These are phyloP conservation scores for Hawksworthiomyces lignivorus DNA, from an alignment of 2,329 filamentous ascomycete species.

Conservation along the genomic window DNA sequence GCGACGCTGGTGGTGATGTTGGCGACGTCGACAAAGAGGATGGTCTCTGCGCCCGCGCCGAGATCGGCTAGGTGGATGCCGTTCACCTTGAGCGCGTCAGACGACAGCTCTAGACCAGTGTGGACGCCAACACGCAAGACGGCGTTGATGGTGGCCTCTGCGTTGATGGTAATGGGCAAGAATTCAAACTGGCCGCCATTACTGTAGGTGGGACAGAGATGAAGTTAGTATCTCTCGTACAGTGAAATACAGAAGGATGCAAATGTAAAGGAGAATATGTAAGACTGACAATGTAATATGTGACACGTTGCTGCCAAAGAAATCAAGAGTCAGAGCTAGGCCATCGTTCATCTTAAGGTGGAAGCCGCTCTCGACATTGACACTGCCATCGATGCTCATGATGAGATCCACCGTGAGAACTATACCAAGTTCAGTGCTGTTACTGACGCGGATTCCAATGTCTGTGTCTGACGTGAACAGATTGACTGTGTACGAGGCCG, in stretches of 20 bases:
- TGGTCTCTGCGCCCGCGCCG: constrained; percentile 38
- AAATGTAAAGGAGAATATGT: too few species aligned
- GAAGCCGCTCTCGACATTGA: constrained; percentile 46
- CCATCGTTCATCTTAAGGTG: constrained; percentile 48
- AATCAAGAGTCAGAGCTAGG: constrained; percentile 36
- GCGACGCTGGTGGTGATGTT: constrained; percentile 47
- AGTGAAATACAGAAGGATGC: too few species aligned
- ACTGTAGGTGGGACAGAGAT: constrained; percentile 21
- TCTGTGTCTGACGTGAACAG: constrained; percentile 38
- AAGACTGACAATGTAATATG: constrained; percentile 39
- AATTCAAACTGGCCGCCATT: constrained; percentile 49
- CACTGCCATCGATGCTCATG: constrained; percentile 34
- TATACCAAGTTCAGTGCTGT: constrained; percentile 36
- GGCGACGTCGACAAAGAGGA: constrained; percentile 44
- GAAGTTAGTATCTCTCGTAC: neutral
- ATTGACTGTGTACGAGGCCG: constrained; percentile 38
- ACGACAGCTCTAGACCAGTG: constrained; percentile 29
- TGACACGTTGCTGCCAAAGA: constrained; percentile 43
- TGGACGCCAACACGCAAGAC: constrained; percentile 39
- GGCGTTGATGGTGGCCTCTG: constrained; percentile 35
- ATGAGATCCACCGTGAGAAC: constrained; percentile 45
- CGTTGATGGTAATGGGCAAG: constrained; percentile 42
- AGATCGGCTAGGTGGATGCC: constrained; percentile 18
- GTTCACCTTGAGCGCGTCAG: constrained; percentile 15
- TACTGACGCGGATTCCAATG: constrained; percentile 32